A percentile compares a stretch with the other conserved stretches of the same genome.
These are phyloP conservation scores for Lotmaria passim DNA, from an alignment of 208 protist species.

Conservation along the genomic window DNA sequence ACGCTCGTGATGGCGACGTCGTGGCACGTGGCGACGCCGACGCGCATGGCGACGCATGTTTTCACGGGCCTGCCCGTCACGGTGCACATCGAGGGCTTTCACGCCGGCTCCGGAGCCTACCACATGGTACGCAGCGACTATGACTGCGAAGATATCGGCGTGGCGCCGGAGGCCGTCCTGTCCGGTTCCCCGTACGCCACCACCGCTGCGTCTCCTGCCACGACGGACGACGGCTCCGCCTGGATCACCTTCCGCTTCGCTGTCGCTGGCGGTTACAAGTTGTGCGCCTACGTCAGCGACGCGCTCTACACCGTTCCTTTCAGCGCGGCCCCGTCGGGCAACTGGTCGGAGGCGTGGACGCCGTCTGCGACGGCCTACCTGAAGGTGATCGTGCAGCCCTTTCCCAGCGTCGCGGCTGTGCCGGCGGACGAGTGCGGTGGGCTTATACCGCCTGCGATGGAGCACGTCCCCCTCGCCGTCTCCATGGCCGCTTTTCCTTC, in stretches of 20 bases:
- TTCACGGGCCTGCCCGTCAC: constrained; percentile 23
- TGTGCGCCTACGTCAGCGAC: constrained; percentile 47
- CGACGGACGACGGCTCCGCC: constrained; percentile 1
- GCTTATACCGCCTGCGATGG: constrained; percentile 14
- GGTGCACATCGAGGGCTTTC: constrained; percentile 34
- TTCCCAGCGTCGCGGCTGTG: constrained; percentile 2
- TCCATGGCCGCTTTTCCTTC: constrained; percentile 26
- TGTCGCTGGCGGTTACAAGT: constrained; percentile 49
- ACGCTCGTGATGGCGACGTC: constrained; percentile 37
- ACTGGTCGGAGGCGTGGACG: constrained; percentile 12
- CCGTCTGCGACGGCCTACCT: constrained; percentile 9
- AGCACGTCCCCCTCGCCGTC: constrained; percentile 12
- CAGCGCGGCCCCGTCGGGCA: constrained; percentile 15
- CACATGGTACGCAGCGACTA: constrained; percentile 30
- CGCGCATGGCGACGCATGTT: constrained; percentile 18
- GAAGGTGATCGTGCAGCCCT: constrained; percentile 22
- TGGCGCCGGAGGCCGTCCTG: constrained; percentile 21
- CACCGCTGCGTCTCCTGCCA: neutral
- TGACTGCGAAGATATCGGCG: constrained; percentile 31
- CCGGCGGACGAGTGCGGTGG: constrained; percentile 25
- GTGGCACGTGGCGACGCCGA: constrained; percentile 36
- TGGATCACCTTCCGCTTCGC: constrained; percentile 45
- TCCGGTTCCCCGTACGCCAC: neutral
- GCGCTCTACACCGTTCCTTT: constrained; percentile 56
- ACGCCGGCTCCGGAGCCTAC: constrained; percentile 17